Base-by-base conservation (phyloP, 768 basidiomycete genomes). In the Suillus occidentalis region DNA sequence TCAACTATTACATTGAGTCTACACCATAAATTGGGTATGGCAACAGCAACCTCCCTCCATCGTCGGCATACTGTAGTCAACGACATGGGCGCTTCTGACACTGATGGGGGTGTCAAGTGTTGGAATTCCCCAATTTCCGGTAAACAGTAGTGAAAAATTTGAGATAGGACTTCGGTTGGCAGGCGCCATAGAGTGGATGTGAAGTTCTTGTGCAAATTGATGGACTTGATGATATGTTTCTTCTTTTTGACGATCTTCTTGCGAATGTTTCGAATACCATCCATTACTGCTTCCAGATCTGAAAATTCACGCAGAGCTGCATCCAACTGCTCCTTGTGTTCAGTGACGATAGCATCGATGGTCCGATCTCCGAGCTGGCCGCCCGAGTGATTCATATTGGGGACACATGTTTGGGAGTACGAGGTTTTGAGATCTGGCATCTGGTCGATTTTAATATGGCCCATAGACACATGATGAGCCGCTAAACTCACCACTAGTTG, bases 11-110 rank as follows among this genome's bases (percentile, higher is more conserved):
- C 58, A 16, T 39, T 66, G 6, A 86, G 81, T 0, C 79, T 77
- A 13, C 80, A 79, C 85, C 85, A 86, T 39, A 86, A 70, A 60
- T 72, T 76, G 8, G 84, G 81, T 0, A 79, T 81, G 4, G 72
- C 70, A 13, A 75, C 52, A 31, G 74, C 79, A 16, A 84, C 63
- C 8, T 71, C 63, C 66, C 78, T 78, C 85, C 85, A 86, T 3
- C 73, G 64, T 1, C 71, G 71, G 66, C 81, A 83, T 13, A 85
- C 78, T 43, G 71, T 70, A 22, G 78, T 73, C n/a, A 85, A 66
- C 8, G 81, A 56, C 36, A 81, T 64, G 18, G 84, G 83, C 0
- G 77, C 78, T 1, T n/a, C n/a, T 1, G 10, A 12, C 4, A 6
- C 10, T 47, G 45, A 47, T 22, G n/a, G 45, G n/a, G 4, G 10